Evolutionary conservation across 1,284 basidiomycete genomes (phyloP).

Genomic region (Ganoderma boninense): DNA sequence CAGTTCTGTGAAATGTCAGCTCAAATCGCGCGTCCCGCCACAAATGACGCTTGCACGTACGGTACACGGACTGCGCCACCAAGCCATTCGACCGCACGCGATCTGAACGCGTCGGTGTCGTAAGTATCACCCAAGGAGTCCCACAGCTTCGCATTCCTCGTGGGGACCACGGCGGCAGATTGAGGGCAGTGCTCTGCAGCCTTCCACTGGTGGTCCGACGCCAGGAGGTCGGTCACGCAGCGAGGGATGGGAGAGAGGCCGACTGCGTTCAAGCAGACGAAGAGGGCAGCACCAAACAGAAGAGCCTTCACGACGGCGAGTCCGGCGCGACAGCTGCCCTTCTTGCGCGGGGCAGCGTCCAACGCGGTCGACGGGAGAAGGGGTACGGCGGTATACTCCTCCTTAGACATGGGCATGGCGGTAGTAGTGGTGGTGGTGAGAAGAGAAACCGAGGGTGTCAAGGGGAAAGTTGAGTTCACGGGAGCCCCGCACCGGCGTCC

Average conservation of each 20-base stretch:
- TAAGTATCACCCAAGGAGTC: slow-evolving; percentile 48
- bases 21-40: no score
- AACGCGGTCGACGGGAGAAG: slow-evolving; percentile 22
- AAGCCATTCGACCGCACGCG: slow-evolving; percentile 59
- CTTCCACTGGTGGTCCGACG: slow-evolving; percentile 3
- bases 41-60: slow-evolving; percentile 31
- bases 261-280: slow-evolving; percentile 22
- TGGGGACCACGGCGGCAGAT: slow-evolving; percentile 50
- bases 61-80: slow-evolving; percentile 55
- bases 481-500: background rate
- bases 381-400: slow-evolving; percentile 21
- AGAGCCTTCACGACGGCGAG: slow-evolving; percentile 25
- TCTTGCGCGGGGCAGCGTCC: slow-evolving; percentile 15
- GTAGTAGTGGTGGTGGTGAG: slow-evolving; percentile 12
- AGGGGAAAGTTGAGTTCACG: slow-evolving; percentile 15
- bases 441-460: slow-evolving; percentile 6
- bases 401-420: slow-evolving; percentile 29
- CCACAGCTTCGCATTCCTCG: slow-evolving; percentile 53
- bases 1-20: slow-evolving; percentile 37
- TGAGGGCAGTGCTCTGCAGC: slow-evolving; percentile 53
- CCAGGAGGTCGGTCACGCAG: slow-evolving; percentile 11
- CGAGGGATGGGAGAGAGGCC: slow-evolving; percentile 14
- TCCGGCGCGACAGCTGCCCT: slow-evolving; percentile 16
- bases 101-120: slow-evolving; percentile 53
- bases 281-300: slow-evolving; percentile 16